Evolutionary conservation across 1,284 basidiomycete genomes (phyloP), one percentile per base, ranked within the genome.

Genomic region (Phaffia rhodozyma): DNA sequence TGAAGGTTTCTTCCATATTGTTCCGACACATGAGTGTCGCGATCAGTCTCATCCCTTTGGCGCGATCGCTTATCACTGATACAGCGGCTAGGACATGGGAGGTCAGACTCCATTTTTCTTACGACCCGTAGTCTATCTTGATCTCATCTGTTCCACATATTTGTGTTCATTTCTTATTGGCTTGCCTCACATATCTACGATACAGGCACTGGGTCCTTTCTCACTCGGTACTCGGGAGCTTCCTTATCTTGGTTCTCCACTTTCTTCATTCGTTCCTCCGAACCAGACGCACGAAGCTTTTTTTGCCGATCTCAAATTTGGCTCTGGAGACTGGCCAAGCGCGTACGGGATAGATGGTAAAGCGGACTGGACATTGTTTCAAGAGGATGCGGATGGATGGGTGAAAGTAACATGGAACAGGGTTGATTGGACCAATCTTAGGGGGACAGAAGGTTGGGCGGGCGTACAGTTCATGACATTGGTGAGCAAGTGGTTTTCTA

Each of bases 181-280:
- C 5, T 43, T 43, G 5, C 13, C 4, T 34, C 32, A 34, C 4
- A 9, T 7, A 43, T 43, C 2, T 11, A 7, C 16, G 2, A 43
- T 43, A 43, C 5, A 73, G 71, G 73, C 66, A 1, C 65, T 73
- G 1, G 74, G 74, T 0, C 74, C 74, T 9, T 75, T 75, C 66
- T 69, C 71, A 0, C 69, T 70, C 30, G 75, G 75, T 0, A 76
- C 73, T 70, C 67, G 75, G 55, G 75, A 76, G 59, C 73, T 75
- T 29, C 72, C 75, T 5, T 60, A 73, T 54, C 67, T 69, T 16
- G 65, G 61, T 0, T 71, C 72, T 9, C 72, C 74, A 5, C 64
- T 75, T 9, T 60, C 69, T 49, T 72, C 73, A 0, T 74, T 69
- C 61, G 53, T 62, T 21, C 25, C 29, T 4, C 5, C 51, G 0